Conservation (phyloP, 2,329 filamentous ascomycete species). For the Clonostachys rhizophaga region DNA sequence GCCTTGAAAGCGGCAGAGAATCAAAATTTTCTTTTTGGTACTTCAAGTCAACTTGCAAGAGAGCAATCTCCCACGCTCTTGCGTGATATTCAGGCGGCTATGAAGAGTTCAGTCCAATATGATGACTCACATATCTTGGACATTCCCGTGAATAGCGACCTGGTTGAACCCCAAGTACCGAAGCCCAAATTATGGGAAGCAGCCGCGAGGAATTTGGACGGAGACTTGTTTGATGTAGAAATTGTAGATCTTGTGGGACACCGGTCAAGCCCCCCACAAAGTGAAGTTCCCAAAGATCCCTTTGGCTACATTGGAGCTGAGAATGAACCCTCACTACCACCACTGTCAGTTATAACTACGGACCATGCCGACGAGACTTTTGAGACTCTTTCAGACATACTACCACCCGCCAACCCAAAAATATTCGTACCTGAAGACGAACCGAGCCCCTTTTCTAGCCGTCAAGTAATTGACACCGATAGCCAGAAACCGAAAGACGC, state of each 20-base stretch:
- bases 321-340: slow-evolving; percentile 3
- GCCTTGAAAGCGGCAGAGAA: slow-evolving; percentile 61
- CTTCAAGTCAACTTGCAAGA: slow-evolving; percentile 73
- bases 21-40: slow-evolving; percentile 81
- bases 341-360: neutral
- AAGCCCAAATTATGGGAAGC: slow-evolving; percentile 60
- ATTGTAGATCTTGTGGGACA: slow-evolving; percentile 51
- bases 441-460: no score
- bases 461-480: no score
- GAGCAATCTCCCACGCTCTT: slow-evolving; percentile 67
- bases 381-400: slow-evolving; percentile 13
- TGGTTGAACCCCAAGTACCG: slow-evolving; percentile 19
- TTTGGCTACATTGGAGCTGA: slow-evolving; percentile 27
- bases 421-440: neutral
- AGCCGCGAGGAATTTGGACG: slow-evolving; percentile 61
- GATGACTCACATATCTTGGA: slow-evolving; percentile 10
- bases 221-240: slow-evolving; percentile 59
- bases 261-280: slow-evolving; percentile 21
- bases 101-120: slow-evolving; percentile 49
- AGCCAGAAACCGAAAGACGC: no score
- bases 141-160: slow-evolving; percentile 22
- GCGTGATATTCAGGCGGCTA: slow-evolving; percentile 56
- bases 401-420: slow-evolving; percentile 5
- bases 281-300: slow-evolving; percentile 21
- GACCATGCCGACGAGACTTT: slow-evolving; percentile 11